These are phyloP conservation scores for Phanerochaete carnosa DNA, from an alignment of 768 basidiomycete genomes.

Conservation along the genomic window DNA sequence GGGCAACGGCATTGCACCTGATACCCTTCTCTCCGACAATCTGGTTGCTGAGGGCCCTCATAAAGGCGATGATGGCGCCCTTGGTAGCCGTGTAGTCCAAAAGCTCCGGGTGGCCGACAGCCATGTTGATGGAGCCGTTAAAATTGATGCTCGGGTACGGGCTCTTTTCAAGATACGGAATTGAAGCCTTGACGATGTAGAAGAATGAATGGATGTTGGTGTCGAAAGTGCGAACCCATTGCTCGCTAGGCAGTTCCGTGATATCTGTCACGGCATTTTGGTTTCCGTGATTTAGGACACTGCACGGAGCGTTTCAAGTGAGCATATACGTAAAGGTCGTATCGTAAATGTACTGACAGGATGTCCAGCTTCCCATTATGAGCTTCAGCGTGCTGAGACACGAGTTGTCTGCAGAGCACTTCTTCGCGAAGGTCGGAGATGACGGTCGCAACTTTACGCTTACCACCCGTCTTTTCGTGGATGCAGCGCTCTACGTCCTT, in stretches of 20 bases:
- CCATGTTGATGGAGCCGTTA: constrained; percentile 42
- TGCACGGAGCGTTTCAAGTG: constrained; percentile 9
- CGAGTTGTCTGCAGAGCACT: constrained; percentile 33
- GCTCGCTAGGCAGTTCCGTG: constrained; percentile 32
- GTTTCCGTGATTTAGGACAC: constrained; percentile 42
- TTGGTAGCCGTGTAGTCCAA: constrained; percentile 56
- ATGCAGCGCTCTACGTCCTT: constrained; percentile 34
- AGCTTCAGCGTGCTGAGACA: constrained; percentile 34
- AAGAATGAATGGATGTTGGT: constrained; percentile 42
- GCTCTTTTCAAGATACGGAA: constrained; percentile 40
- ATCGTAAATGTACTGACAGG: constrained; percentile 26
- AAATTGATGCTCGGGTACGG: constrained; percentile 35
- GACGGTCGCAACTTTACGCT: constrained; percentile 33
- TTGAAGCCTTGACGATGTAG: constrained; percentile 43
- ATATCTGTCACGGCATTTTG: constrained; percentile 39
- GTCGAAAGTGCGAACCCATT: constrained; percentile 41
- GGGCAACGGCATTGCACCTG: constrained; percentile 36
- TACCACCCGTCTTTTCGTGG: constrained; percentile 34
- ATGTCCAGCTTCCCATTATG: constrained; percentile 36
- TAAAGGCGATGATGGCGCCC: constrained; percentile 48
- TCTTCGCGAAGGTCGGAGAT: constrained; percentile 38
- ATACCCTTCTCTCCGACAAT: constrained; percentile 47
- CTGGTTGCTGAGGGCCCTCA: constrained; percentile 47
- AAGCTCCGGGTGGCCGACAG: constrained; percentile 42
- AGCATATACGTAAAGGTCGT: neutral